A percentile compares a stretch with the other conserved stretches of the same genome.
Conservation (phyloP, 106 monocot species). For the Phalaenopsis aphrodite region DNA sequence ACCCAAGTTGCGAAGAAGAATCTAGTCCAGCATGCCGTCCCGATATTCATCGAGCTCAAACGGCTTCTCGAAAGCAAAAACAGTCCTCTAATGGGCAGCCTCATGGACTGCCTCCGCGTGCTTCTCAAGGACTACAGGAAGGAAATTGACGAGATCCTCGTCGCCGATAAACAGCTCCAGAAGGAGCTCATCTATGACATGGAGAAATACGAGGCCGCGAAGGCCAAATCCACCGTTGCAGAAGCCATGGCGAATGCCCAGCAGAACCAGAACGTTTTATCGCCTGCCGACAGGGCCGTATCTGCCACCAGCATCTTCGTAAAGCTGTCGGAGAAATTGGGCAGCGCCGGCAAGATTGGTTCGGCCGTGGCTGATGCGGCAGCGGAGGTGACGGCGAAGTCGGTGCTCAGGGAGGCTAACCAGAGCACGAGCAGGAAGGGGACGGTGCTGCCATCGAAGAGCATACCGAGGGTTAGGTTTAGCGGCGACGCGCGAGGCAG, state of each 20-base stretch:
- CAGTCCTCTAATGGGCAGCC: slow-evolving; percentile 78
- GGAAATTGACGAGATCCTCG: slow-evolving; percentile 88
- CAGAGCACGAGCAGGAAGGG: slow-evolving; percentile 12
- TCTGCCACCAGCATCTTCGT: neutral
- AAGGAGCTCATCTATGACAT: slow-evolving; percentile 94
- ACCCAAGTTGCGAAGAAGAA: slow-evolving; percentile 91
- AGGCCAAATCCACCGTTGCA: slow-evolving; percentile 27
- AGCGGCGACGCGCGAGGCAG: neutral
- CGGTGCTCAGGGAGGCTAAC: slow-evolving; percentile 59
- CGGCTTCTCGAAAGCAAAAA: slow-evolving; percentile 77
- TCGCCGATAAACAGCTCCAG: slow-evolving; percentile 91
- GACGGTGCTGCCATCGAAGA: slow-evolving; percentile 52
- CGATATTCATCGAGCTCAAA: slow-evolving; percentile 94
- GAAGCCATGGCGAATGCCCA: slow-evolving; percentile 23
- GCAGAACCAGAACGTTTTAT: neutral
- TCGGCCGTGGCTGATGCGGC: slow-evolving; percentile 45
- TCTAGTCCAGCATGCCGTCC: slow-evolving; percentile 78
- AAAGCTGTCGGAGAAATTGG: slow-evolving; percentile 32
- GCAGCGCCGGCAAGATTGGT: slow-evolving; percentile 24
- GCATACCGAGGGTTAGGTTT: slow-evolving; percentile 53
- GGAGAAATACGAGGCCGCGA: slow-evolving; percentile 64
- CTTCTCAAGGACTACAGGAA: slow-evolving; percentile 91
- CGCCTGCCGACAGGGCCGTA: slow-evolving; percentile 10
- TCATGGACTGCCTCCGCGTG: slow-evolving; percentile 77
- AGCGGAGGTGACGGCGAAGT: slow-evolving; percentile 34